Base-by-base conservation (phyloP, 768 basidiomycete species). In the Leucosporidium scottii region DNA sequence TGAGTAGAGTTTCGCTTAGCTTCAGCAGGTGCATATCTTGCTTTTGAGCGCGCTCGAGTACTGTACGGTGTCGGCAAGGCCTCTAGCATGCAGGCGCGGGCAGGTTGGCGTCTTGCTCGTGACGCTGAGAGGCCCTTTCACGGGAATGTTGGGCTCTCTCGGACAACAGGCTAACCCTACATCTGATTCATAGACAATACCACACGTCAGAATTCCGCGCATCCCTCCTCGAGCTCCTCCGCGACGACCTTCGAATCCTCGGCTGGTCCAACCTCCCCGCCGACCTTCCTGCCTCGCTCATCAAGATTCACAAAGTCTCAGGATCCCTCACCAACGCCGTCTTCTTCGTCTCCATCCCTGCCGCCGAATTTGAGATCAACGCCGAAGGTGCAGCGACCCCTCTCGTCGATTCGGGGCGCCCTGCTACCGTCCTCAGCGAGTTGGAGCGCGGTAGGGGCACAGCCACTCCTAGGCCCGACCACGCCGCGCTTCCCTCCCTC, bases 291-390 rank as follows among this genome's bases (percentile, higher is more conserved):
- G 39, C 39, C 39, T 63, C 66, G 1, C 61, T 73, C 51, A 49
- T 68, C 64, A 69, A 69, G 34, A 64, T 73, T 27, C 69, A 68
- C 76, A 93, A 88, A 76, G 88, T 93, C 28, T 91, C 93, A 10
- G 93, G 94, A 13, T 88, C 91, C 17, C 79, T 97, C 71, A 99
- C 94, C 51, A 99, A 99, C 78, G 88, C 90, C 64, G 92, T 99
- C 64, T 98, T 91, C 81, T 99, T 98, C 79, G 88, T 97, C 62
- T 90, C 93, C 15, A 91, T 77, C 74, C 85, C 79, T 36, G 74
- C 76, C 4, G 67, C 75, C 0, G 64, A 72, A 1, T 54, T 70
- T 30, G 67, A 65, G n/a, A 47, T 77, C 76, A 27, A 36, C 30
- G 34, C 65, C 17, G 56, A 66, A 10, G 25, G 23, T 28, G 21